These are phyloP conservation scores for Bimuria novae-zelandiae DNA, from an alignment of 2,329 filamentous ascomycete species.

Conservation along the genomic window DNA sequence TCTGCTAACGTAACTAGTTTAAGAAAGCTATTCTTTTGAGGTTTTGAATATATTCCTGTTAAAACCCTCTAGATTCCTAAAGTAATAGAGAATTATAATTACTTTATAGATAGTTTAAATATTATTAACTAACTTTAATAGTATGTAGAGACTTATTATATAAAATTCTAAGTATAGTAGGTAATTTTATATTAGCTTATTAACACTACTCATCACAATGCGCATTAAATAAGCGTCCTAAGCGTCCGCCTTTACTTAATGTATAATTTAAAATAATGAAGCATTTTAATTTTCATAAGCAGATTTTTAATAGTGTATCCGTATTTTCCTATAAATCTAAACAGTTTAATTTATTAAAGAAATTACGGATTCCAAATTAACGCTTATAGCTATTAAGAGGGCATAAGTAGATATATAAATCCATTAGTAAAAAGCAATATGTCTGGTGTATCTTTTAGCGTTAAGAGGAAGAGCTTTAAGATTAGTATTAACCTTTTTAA, in stretches of 20 bases:
- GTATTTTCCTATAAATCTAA: too few species aligned
- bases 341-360: too few species aligned
- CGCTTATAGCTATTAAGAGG: too few species aligned
- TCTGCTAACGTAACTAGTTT: neutral
- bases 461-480: neutral
- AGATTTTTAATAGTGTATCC: too few species aligned
- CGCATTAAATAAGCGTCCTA: neutral
- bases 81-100: neutral
- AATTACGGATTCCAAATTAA: too few species aligned
- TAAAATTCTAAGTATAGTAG: neutral
- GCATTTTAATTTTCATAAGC: too few species aligned
- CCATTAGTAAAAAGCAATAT: too few species aligned
- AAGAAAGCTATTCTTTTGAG: neutral
- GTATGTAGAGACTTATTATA: neutral
- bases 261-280: neutral
- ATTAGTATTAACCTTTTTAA: neutral
- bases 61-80: too few species aligned
- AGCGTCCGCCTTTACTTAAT: neutral
- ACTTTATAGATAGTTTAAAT: neutral
- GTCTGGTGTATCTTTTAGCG: too few species aligned
- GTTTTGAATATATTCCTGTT: too few species aligned
- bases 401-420: too few species aligned
- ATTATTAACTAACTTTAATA: neutral
- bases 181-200: neutral
- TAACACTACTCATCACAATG: neutral